These are phyloP conservation scores for Amoebophrya sp. DNA, from an alignment of 169 alveolate genomes.

Conservation along the genomic window DNA sequence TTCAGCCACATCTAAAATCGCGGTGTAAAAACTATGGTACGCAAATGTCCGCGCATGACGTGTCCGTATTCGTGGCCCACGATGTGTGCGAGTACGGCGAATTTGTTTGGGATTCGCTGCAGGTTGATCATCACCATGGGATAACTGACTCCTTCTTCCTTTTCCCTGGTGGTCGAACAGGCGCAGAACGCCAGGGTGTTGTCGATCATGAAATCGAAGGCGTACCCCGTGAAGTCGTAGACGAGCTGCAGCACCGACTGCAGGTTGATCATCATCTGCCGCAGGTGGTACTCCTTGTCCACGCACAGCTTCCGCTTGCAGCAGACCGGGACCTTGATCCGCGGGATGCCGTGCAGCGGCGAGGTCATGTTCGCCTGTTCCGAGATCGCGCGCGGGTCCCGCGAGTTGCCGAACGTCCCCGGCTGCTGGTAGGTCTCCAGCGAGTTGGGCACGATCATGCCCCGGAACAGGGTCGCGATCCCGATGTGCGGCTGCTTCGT, in stretches of 20 bases:
- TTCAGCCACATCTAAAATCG: too few species aligned
- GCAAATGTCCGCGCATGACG: neutral
- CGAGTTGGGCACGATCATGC: neutral
- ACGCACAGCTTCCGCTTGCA: neutral
- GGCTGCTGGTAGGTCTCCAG: neutral
- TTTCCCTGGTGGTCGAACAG: neutral
- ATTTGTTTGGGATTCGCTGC: neutral
- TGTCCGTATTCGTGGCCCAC: neutral
- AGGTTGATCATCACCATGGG: neutral
- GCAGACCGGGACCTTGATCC: neutral
- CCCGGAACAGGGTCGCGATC: neutral
- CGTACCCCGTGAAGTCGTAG: neutral
- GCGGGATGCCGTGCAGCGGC: neutral
- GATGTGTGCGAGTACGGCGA: neutral
- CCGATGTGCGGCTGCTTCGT: neutral
- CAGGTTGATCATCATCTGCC: neutral
- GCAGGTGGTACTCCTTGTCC: neutral
- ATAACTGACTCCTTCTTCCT: neutral
- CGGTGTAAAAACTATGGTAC: too few species aligned
- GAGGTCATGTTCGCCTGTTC: neutral
- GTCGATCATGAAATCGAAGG: conserved; percentile 1
- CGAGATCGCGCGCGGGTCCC: neutral
- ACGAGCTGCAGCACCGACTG: neutral
- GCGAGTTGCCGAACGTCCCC: neutral
- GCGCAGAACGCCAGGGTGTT: neutral